phyloP scores from a whole-genome alignment of 345 rosid species.

The Populus ilicifolia region DNA sequence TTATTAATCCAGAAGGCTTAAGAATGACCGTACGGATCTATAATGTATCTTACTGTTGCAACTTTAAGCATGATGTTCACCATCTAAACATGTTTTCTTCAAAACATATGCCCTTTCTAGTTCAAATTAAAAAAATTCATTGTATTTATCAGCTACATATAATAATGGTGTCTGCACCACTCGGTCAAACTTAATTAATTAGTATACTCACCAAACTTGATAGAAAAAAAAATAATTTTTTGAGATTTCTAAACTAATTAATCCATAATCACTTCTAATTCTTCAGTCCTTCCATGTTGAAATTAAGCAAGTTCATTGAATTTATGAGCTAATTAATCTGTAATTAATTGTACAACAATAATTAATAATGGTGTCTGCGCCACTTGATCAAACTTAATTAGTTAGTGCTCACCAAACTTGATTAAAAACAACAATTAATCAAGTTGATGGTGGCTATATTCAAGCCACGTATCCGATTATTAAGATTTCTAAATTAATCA shows the following conservation, averaged over 20 bases:
- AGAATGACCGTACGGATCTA: not conserved
- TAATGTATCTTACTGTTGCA: too few relatives aligned
- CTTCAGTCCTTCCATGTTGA: not conserved
- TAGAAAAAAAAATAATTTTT: too few relatives aligned
- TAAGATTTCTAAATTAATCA: not conserved
- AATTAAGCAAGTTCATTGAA: too few relatives aligned
- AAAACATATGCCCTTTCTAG: too few relatives aligned
- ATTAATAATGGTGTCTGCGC: not conserved
- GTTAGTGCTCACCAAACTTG: not conserved
- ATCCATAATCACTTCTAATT: not conserved
- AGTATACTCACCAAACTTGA: not conserved
- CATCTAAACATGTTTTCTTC: too few relatives aligned
- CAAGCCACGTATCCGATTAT: not conserved
- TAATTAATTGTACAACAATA: too few relatives aligned
- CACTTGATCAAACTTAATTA: not conserved
- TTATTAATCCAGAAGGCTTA: too few relatives aligned
- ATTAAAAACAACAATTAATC: not conserved
- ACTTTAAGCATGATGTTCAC: not conserved
- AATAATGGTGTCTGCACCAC: not conserved
- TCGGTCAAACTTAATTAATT: not conserved
- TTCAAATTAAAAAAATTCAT: too few relatives aligned
- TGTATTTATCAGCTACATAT: not conserved
- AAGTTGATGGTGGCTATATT: not conserved
- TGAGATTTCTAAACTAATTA: not conserved
- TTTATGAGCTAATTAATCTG: too few relatives aligned